A percentile compares a stretch with the other conserved stretches of the same genome.
Evolutionary conservation across 768 basidiomycete genomes (phyloP).

Genomic region (Cyathus striatus): DNA sequence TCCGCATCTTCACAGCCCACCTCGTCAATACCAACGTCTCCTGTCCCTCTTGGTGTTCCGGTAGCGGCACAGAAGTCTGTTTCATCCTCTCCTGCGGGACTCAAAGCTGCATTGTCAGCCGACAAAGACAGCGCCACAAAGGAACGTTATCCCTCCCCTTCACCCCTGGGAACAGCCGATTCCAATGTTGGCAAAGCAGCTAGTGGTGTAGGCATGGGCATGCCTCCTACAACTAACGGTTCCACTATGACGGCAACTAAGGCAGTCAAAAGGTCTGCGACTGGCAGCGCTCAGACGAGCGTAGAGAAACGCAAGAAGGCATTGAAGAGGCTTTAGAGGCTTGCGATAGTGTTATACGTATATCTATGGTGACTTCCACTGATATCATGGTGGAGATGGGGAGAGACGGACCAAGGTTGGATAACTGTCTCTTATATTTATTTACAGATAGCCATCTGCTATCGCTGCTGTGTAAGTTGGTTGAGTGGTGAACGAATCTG

Average conservation of each 20-base stretch:
- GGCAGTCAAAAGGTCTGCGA: constrained; percentile 65
- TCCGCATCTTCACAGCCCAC: constrained; percentile 13
- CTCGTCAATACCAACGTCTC: constrained; percentile 12
- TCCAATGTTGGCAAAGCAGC: constrained; percentile 50
- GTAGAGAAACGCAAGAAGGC: constrained; percentile 89
- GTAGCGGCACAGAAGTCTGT: constrained; percentile 38
- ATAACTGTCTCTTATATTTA: too few relatives aligned
- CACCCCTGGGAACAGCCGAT: constrained; percentile 67
- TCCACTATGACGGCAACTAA: constrained; percentile 41
- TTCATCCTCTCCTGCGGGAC: constrained; percentile 36
- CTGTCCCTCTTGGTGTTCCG: constrained; percentile 29
- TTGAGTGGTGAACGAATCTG: too few relatives aligned
- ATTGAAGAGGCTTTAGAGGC: constrained; percentile 69
- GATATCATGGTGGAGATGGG: background rate
- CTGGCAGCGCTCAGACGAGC: constrained; percentile 42
- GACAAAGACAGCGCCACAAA: constrained; percentile 41
- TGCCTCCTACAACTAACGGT: constrained; percentile 21
- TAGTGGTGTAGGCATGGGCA: constrained; percentile 26
- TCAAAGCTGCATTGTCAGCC: constrained; percentile 31
- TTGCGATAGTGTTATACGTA: too few relatives aligned
- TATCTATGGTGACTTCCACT: background rate
- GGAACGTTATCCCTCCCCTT: constrained; percentile 63
- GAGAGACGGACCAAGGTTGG: too few relatives aligned
- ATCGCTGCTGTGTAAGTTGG: too few relatives aligned
- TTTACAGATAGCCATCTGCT: too few relatives aligned